Percentiles rank a stretch among this genome's conserved stretches.
These are phyloP conservation scores for Alternaria atra DNA, from an alignment of 2,329 filamentous ascomycete species.

Conservation along the genomic window DNA sequence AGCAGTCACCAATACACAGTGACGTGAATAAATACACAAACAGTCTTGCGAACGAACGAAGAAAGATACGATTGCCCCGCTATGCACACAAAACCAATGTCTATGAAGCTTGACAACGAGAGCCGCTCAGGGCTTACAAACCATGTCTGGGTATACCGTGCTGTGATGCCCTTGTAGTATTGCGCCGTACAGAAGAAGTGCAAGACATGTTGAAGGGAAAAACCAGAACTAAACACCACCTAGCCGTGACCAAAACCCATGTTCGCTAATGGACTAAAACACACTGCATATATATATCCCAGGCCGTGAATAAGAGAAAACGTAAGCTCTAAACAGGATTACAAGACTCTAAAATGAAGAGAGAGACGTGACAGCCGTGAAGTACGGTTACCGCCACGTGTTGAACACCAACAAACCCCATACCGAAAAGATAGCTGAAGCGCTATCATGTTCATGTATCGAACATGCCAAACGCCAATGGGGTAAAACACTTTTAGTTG, in stretches of 20 bases:
- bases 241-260: not conserved
- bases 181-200: conserved; percentile 12
- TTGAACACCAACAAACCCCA: conserved; percentile 1
- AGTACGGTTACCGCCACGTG: not conserved
- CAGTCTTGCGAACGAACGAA: not conserved
- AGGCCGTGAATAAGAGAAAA: not conserved
- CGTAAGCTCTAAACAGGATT: conserved; percentile 1
- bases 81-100: conserved; percentile 6
- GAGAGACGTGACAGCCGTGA: not conserved
- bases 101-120: conserved; percentile 4
- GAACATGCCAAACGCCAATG: conserved; percentile 1
- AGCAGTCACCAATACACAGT: not conserved
- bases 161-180: conserved; percentile 15
- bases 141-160: conserved; percentile 23
- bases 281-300: not conserved
- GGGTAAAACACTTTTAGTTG: conserved; percentile 17
- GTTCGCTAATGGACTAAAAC: not conserved
- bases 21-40: not conserved
- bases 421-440: not conserved
- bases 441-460: not conserved
- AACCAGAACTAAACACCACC: not conserved
- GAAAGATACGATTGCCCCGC: conserved; percentile 5
- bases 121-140: conserved; percentile 4
- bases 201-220: not conserved
- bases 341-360: not conserved